Base-by-base conservation (phyloP, 495 filamentous ascomycete genomes). In the Lindgomyces ingoldianus region DNA sequence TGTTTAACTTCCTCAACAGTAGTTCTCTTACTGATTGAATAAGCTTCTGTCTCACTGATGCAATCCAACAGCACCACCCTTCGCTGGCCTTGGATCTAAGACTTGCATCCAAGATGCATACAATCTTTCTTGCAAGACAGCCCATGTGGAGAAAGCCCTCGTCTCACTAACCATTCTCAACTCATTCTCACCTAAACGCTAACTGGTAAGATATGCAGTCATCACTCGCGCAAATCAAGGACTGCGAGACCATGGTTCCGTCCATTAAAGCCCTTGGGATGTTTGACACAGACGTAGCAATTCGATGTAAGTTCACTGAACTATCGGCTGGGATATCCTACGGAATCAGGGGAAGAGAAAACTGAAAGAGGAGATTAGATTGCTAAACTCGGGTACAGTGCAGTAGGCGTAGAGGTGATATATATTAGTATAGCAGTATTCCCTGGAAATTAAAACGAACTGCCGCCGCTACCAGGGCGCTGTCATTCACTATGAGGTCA, bases 51-150 rank as follows among this genome's bases (percentile, higher is more conserved):
- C 69, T 84, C 10, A 81, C 81, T 18, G 82, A 83, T 67, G 80
- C 80, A 0, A 77, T 79, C 3, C 81, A 84, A 59, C 76, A 80
- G 0, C 82, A 85, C 80, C 81, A 0, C 81, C 81, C 8, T 69
- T 77, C 0, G 80, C 81, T 59, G 81, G 80, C 0, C 77, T 83
- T 1, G 82, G 82, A 11, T 77, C 74, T 18, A 85, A 85, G 52
- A 83, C 80, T 16, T 83, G 81, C 61, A 76, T 84, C 4, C 80
- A 83, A 73, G 82, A 85, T 63, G 78, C 81, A 0, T 82, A 76
- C 61, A 84, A 85, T 52, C 67, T 85, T 11, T 81, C 82, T 10
- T 85, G 82, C 82, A 85, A 85, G 57, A 67, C 84, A 21, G 81
- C 81, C 0, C 77, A 76, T 47, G 81, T 81, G 1, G 51, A 80